Conservation (phyloP, 345 rosid genomes). For the Boechera stricta region DNA sequence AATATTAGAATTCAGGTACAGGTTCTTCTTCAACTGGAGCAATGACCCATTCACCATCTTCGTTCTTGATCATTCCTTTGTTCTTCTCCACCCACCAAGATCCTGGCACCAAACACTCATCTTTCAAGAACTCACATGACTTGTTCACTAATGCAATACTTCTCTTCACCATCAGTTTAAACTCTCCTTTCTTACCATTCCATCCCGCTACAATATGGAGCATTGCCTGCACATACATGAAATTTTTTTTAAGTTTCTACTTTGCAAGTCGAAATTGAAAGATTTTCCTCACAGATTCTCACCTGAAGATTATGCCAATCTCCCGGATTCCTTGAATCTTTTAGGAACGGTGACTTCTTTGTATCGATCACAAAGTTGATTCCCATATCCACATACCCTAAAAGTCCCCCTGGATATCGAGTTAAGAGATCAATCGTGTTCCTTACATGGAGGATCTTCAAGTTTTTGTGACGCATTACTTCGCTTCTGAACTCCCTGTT, state of each 20-base stretch:
- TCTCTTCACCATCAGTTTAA: slow-evolving; percentile 73
- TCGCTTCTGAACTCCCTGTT: slow-evolving; percentile 65
- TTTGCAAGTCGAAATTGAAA: not conserved
- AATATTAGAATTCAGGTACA: slow-evolving; percentile 55
- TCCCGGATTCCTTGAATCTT: slow-evolving; percentile 69
- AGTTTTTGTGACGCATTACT: slow-evolving; percentile 51
- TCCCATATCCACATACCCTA: slow-evolving; percentile 62
- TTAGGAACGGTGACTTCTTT: slow-evolving; percentile 68
- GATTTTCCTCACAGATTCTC: not conserved
- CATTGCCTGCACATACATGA: slow-evolving; percentile 59
- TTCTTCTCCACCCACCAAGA: slow-evolving; percentile 95
- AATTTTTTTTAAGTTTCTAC: not conserved
- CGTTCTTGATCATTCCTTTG: slow-evolving; percentile 66
- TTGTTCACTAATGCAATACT: slow-evolving; percentile 88
- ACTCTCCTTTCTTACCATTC: slow-evolving; percentile 71
- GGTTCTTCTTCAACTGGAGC: slow-evolving; percentile 65
- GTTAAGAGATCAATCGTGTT: slow-evolving; percentile 76
- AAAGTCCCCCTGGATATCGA: slow-evolving; percentile 65
- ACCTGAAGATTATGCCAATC: slow-evolving; percentile 86
- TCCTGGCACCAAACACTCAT: slow-evolving; percentile 75
- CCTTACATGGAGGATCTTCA: slow-evolving; percentile 64
- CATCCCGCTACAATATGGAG: slow-evolving; percentile 84
- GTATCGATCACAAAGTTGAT: slow-evolving; percentile 69
- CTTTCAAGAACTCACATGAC: slow-evolving; percentile 67
- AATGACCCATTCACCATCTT: slow-evolving; percentile 69